These are phyloP conservation scores for Mucor sp. DNA, from an alignment of 371 early-diverging fungal genomes.

Conservation along the genomic window DNA sequence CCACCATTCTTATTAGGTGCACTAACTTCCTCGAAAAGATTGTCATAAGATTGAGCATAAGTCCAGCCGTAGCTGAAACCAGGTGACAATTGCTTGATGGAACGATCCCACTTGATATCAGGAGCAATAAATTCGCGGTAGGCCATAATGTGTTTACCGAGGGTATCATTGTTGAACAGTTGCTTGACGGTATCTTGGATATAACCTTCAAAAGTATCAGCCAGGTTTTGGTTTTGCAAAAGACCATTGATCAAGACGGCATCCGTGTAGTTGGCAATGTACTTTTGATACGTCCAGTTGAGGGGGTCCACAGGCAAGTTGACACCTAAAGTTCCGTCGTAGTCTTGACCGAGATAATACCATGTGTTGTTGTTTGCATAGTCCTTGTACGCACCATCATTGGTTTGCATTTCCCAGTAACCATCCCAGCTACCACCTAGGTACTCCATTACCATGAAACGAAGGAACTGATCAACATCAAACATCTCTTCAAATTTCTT, in stretches of 20 bases:
- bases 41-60: slow-evolving; percentile 38
- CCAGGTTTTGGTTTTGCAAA: slow-evolving; percentile 40
- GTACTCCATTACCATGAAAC: slow-evolving; percentile 64
- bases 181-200: slow-evolving; percentile 46
- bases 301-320: slow-evolving; percentile 36
- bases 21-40: slow-evolving; percentile 33
- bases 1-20: slow-evolving; percentile 38
- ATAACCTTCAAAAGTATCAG: slow-evolving; percentile 46
- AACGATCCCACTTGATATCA: slow-evolving; percentile 59
- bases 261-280: slow-evolving; percentile 32
- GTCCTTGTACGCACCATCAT: slow-evolving; percentile 59
- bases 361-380: slow-evolving; percentile 39
- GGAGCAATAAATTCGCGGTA: slow-evolving; percentile 51
- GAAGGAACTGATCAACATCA: slow-evolving; percentile 51
- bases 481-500: slow-evolving; percentile 35
- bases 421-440: slow-evolving; percentile 59
- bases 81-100: slow-evolving; percentile 51
- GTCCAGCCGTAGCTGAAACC: slow-evolving; percentile 56
- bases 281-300: slow-evolving; percentile 42
- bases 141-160: slow-evolving; percentile 47
- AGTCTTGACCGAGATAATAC: slow-evolving; percentile 60
- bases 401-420: slow-evolving; percentile 57
- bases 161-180: slow-evolving; percentile 54
- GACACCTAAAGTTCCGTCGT: slow-evolving; percentile 59
- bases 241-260: slow-evolving; percentile 55